Evolutionary conservation across 148 eudicot species (phyloP).

Genomic region (Agrostemma githago): DNA sequence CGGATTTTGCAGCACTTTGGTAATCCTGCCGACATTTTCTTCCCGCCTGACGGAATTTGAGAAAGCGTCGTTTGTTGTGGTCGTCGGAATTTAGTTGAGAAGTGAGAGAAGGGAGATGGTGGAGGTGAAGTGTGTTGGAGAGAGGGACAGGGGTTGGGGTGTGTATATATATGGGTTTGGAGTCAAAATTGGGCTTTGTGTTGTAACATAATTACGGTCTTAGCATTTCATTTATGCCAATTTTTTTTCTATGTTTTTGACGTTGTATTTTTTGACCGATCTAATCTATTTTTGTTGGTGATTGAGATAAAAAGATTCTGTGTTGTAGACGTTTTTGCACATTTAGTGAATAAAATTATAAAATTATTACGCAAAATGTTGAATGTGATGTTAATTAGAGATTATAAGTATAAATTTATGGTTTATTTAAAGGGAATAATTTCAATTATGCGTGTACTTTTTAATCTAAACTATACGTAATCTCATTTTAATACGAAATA

Average conservation of each 20-base stretch:
- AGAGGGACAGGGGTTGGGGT: not conserved
- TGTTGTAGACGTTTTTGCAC: too few relatives aligned
- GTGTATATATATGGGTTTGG: slow-evolving; percentile 15
- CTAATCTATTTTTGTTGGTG: not conserved
- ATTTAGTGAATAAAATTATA: too few relatives aligned
- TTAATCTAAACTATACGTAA: too few relatives aligned
- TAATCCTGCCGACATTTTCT: slow-evolving; percentile 33
- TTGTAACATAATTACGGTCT: slow-evolving; percentile 5
- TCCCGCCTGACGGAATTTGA: not conserved
- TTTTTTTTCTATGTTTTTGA: not conserved
- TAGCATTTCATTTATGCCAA: not conserved
- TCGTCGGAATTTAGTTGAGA: not conserved
- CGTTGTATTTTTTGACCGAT: not conserved
- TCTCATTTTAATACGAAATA: too few relatives aligned
- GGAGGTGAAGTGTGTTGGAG: slow-evolving; percentile 13
- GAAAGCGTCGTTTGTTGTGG: not conserved
- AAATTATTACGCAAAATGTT: too few relatives aligned
- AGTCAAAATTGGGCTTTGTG: not conserved
- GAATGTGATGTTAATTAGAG: too few relatives aligned
- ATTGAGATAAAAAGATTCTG: not conserved
- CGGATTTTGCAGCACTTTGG: slow-evolving; percentile 61
- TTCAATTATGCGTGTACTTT: too few relatives aligned
- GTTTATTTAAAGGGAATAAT: too few relatives aligned
- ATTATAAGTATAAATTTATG: too few relatives aligned
- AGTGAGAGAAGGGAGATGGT: not conserved